Evolutionary conservation across 768 basidiomycete genomes (phyloP).

Genomic region (Phlebiopsis gigantea): DNA sequence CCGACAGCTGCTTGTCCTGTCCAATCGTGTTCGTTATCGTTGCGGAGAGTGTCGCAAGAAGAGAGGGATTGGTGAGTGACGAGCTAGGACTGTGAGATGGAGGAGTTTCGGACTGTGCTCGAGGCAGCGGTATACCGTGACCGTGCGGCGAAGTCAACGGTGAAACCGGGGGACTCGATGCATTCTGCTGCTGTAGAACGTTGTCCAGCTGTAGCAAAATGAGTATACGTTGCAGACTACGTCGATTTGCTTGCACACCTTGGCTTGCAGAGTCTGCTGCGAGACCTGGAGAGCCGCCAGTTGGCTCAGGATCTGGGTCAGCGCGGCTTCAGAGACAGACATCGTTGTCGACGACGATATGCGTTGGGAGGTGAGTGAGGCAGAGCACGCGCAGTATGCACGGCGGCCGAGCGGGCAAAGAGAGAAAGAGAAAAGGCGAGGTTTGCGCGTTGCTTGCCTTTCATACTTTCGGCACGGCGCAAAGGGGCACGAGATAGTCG

Average conservation of each 20-base stretch:
- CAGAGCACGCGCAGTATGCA: slow-evolving; percentile 9
- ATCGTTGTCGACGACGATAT: too few species aligned
- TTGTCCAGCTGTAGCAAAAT: slow-evolving; percentile 1
- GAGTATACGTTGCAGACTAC: neutral
- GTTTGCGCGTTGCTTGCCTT: neutral
- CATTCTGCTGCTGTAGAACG: slow-evolving; percentile 1
- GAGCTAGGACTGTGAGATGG: slow-evolving; percentile 7
- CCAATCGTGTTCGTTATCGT: neutral
- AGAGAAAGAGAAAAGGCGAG: slow-evolving; percentile 9
- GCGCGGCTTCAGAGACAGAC: slow-evolving; percentile 41
- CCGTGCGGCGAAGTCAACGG: slow-evolving; percentile 9
- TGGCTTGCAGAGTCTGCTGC: slow-evolving; percentile 74
- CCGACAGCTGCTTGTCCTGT: slow-evolving; percentile 21
- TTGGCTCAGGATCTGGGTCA: slow-evolving; percentile 70
- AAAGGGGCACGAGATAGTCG: slow-evolving; percentile 1
- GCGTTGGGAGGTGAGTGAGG: neutral
- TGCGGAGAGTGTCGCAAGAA: slow-evolving; percentile 10
- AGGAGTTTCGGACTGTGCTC: slow-evolving; percentile 10
- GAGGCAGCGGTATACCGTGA: slow-evolving; percentile 12
- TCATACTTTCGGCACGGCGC: neutral
- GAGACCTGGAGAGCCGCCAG: slow-evolving; percentile 66
- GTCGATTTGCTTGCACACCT: slow-evolving; percentile 41
- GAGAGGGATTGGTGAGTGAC: slow-evolving; percentile 5
- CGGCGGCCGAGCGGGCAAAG: slow-evolving; percentile 11
- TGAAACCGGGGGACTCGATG: neutral